Percentiles rank a stretch among this genome's conserved stretches.
Conservation (phyloP, 2,329 filamentous ascomycete species). For the Raffaelea deltoideospora region DNA sequence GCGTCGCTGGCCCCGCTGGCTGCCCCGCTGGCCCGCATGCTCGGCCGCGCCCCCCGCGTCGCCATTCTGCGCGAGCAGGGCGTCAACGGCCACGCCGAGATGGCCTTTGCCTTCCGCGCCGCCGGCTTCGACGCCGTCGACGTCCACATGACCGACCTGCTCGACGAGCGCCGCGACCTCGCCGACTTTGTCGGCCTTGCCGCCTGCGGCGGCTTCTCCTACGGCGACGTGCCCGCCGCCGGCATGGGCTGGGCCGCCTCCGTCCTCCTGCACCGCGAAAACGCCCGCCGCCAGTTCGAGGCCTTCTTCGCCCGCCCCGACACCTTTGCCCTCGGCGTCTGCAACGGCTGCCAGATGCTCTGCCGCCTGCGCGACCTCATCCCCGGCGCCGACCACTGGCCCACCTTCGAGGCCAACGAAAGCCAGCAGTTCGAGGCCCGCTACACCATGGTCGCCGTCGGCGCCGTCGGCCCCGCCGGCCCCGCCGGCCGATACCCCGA, state of each 20-base stretch:
- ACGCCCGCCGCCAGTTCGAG: constrained; percentile 61
- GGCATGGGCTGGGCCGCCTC: constrained; percentile 94
- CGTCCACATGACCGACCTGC: constrained; percentile 92
- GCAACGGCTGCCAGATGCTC: constrained; percentile 96
- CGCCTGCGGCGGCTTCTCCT: constrained; percentile 94
- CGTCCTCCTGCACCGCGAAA: constrained; percentile 63
- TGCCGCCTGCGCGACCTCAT: constrained; percentile 71
- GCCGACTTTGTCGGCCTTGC: constrained; percentile 75
- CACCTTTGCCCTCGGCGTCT: constrained; percentile 86
- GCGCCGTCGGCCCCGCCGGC: constrained; percentile 30
- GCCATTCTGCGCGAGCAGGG: constrained; percentile 92
- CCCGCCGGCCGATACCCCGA: too few relatives aligned
- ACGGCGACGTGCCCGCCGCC: constrained; percentile 66
- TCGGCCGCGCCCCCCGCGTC: constrained; percentile 54
- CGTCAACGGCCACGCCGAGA: constrained; percentile 90
- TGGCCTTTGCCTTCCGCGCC: constrained; percentile 88
- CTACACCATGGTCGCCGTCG: constrained; percentile 66
- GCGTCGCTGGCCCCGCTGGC: constrained; percentile 61
- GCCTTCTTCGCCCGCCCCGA: constrained; percentile 76
- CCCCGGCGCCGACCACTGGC: constrained; percentile 72
- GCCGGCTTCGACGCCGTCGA: constrained; percentile 88
- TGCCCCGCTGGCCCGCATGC: constrained; percentile 38
- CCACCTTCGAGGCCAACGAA: constrained; percentile 69
- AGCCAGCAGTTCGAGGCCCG: constrained; percentile 85
- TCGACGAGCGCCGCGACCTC: constrained; percentile 57